Evolutionary conservation across 2,329 filamentous ascomycete genomes (phyloP).

Genomic region (Arthrobotrys musiformis): DNA sequence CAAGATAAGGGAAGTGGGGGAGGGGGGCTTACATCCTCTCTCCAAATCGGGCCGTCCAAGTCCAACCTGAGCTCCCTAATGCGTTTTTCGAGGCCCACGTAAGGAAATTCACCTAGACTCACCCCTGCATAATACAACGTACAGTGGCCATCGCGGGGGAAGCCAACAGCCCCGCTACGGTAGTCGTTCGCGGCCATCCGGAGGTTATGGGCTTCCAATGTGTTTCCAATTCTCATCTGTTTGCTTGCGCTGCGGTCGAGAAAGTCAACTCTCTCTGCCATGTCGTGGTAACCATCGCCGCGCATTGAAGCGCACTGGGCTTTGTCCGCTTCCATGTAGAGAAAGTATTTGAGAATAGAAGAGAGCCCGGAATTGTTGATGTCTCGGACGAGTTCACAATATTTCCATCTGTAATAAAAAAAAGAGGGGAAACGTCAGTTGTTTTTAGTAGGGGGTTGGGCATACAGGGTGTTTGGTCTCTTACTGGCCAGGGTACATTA

Average conservation of each 20-base stretch:
- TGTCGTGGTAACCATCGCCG: neutral
- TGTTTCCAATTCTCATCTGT: no score
- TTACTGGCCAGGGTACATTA: neutral
- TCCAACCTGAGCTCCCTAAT: no score
- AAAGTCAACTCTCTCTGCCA: slow-evolving; percentile 39
- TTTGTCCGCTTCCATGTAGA: neutral
- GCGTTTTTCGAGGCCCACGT: no score
- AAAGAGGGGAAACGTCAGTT: neutral
- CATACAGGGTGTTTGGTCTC: neutral
- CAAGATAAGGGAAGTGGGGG: no score
- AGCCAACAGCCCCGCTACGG: slow-evolving; percentile 2
- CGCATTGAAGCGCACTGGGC: neutral
- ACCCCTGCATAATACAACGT: slow-evolving; percentile 13
- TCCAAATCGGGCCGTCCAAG: slow-evolving; percentile 34
- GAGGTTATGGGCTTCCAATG: neutral
- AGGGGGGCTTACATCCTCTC: slow-evolving; percentile 33
- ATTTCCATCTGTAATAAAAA: slow-evolving; percentile 1
- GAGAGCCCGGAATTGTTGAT: neutral
- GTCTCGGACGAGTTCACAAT: neutral
- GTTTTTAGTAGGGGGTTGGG: neutral
- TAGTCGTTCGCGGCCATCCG: slow-evolving; percentile 5
- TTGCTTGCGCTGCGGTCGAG: no score
- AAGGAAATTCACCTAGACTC: neutral
- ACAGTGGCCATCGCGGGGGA: neutral
- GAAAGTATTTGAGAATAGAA: neutral